Evolutionary conservation across 2,329 filamentous ascomycete genomes (phyloP), one percentile per base, ranked within the genome.

Genomic region (Fusarium chlamydosporum): DNA sequence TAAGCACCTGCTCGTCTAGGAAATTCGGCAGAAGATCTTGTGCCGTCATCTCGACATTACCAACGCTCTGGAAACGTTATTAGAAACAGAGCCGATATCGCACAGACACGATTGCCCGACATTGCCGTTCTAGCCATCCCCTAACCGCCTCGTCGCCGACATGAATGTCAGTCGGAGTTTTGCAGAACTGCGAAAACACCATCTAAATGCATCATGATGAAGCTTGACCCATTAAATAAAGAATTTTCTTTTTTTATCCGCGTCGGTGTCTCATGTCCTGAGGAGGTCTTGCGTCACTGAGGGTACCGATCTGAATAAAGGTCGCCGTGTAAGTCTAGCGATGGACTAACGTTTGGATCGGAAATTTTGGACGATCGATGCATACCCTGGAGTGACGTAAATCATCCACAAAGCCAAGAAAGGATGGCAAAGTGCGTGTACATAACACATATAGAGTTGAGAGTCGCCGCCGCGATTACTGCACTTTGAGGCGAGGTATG

Each of bases 311-410:
- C 41, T 37, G 42, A 55, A 47, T 27, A 31, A 43, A 27, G 31
- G 13, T 51, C 34, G 47, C 34, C 46, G 10, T 35, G 23, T 26
- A 51, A 47, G 38, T 46, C 26, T 37, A 48, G 33, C 34, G 34
- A 27, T 26, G 20, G 16, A 38, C 41, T 48, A 47, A 45, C 16
- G 26, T 48, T 37, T 23, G 31, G 61, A 64, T 50, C 42, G 33
- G 59, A 31, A 40, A 52, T 46, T 42, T 60, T 45, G 15, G 27
- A 55, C 47, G 51, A 70, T 70, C 58, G 38, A 53, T 38, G n/a
- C 45, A 38, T 68, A 55, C 35, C 43, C 58, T 52, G 34, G 20
- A 68, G 43, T 70, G 67, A 68, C 67, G 67, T 65, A 61, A 6
- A 54, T 31, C 26, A 18, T 15, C 34, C 33, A 23, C 34, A 23